These are phyloP conservation scores for Aleurites moluccanus DNA, from an alignment of 441 rosid species.

Conservation along the genomic window DNA sequence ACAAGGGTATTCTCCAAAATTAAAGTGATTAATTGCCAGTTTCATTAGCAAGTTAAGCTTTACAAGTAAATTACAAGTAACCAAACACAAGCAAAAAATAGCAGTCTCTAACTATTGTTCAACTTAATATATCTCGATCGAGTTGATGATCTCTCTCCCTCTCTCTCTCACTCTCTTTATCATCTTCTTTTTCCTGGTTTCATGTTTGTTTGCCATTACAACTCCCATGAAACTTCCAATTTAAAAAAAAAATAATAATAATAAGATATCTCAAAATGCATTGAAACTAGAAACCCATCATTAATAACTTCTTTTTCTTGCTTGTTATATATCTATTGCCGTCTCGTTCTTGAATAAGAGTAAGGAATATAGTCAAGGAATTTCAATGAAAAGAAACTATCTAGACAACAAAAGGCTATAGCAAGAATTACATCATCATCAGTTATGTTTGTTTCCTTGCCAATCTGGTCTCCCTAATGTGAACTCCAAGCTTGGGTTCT, in stretches of 20 bases:
- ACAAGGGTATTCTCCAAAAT: background rate
- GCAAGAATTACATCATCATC: constrained; percentile 6
- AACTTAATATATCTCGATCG: background rate
- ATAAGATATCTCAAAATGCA: constrained; percentile 6
- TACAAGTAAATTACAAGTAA: constrained; percentile 10
- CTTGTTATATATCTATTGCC: constrained; percentile 1
- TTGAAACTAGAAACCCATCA: background rate
- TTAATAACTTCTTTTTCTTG: background rate
- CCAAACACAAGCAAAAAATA: background rate
- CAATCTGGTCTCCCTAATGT: constrained; percentile 82
- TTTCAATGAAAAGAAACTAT: constrained; percentile 4
- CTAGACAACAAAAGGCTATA: background rate
- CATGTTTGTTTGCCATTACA: constrained; percentile 3
- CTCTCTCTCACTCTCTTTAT: background rate
- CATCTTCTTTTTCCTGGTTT: background rate
- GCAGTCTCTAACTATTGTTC: background rate
- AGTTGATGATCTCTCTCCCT: background rate
- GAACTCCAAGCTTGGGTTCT: constrained; percentile 72
- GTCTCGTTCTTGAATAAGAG: constrained; percentile 16
- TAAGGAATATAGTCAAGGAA: background rate
- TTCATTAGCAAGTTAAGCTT: constrained; percentile 11
- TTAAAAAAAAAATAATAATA: background rate
- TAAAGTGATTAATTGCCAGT: background rate
- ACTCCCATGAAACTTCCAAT: background rate
- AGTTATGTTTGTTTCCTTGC: constrained; percentile 48